phyloP scores from a whole-genome alignment of 2,329 filamentous ascomycete genomes.

The Epichloe bromicola region DNA sequence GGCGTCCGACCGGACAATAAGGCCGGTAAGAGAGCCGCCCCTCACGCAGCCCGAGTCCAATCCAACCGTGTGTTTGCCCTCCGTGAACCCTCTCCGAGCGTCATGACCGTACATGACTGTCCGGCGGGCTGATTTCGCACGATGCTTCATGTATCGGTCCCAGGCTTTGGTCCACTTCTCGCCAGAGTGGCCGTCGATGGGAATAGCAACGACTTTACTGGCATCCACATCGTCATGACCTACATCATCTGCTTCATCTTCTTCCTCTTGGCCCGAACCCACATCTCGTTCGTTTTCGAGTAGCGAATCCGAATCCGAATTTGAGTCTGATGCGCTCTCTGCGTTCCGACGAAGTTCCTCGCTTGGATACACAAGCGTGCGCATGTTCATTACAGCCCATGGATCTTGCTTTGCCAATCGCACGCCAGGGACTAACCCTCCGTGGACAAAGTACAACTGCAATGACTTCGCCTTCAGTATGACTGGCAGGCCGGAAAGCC shows the following conservation, averaged over 20 bases:
- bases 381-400: conserved; percentile 83
- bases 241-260: conserved; percentile 7
- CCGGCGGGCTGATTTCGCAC: conserved; percentile 25
- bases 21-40: conserved; percentile 61
- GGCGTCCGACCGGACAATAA: conserved; percentile 50
- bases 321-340: conserved; percentile 6
- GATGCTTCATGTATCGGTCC: conserved; percentile 35
- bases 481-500: conserved; percentile 61
- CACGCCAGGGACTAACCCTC: conserved; percentile 67
- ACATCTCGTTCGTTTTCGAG: background rate
- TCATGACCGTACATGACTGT: conserved; percentile 87
- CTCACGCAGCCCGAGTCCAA: conserved; percentile 74
- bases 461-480: conserved; percentile 61
- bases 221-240: background rate
- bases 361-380: conserved; percentile 51
- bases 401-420: conserved; percentile 59
- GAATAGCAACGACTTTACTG: conserved; percentile 18
- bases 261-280: conserved; percentile 3
- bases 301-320: background rate
- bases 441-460: conserved; percentile 63
- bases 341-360: conserved; percentile 25
- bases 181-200: conserved; percentile 35
- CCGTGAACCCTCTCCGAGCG: conserved; percentile 51
- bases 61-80: conserved; percentile 61
- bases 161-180: conserved; percentile 55